Evolutionary conservation across 129 eudicot genomes (phyloP).

Genomic region (Flaveria brownii): DNA sequence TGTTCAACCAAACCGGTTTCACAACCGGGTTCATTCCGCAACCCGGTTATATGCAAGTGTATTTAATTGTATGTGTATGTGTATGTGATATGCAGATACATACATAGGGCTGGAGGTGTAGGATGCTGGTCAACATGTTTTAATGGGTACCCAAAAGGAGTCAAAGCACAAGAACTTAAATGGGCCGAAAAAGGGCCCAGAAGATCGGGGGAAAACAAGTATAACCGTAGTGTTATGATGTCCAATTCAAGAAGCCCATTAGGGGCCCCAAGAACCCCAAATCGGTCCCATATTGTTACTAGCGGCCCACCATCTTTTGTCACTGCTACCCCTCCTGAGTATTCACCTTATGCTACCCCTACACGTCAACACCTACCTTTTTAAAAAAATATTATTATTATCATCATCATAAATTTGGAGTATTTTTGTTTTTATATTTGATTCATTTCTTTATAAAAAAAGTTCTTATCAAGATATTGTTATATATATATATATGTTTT

Average conservation of each 20-base stretch:
- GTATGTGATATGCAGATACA: constrained; percentile 53
- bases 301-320: constrained; percentile 60
- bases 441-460: constrained; percentile 26
- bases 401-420: constrained; percentile 13
- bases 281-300: constrained; percentile 16
- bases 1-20: no score
- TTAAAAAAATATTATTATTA: constrained; percentile 19
- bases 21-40: no score
- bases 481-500: constrained; percentile 14
- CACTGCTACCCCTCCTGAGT: constrained; percentile 39
- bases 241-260: constrained; percentile 50
- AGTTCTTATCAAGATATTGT: not conserved
- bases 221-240: constrained; percentile 48
- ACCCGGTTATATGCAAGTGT: not conserved
- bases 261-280: constrained; percentile 46
- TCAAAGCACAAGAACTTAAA: constrained; percentile 59
- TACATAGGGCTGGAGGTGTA: constrained; percentile 60
- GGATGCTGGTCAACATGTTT: constrained; percentile 66
- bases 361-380: constrained; percentile 56
- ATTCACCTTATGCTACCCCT: constrained; percentile 55
- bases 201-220: constrained; percentile 44
- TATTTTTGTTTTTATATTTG: constrained; percentile 12
- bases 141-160: constrained; percentile 51
- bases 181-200: constrained; percentile 91
- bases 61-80: not conserved